Base-by-base conservation (phyloP, 108 stramenopile genomes). In the Mayamaea pseudoterrestris region DNA sequence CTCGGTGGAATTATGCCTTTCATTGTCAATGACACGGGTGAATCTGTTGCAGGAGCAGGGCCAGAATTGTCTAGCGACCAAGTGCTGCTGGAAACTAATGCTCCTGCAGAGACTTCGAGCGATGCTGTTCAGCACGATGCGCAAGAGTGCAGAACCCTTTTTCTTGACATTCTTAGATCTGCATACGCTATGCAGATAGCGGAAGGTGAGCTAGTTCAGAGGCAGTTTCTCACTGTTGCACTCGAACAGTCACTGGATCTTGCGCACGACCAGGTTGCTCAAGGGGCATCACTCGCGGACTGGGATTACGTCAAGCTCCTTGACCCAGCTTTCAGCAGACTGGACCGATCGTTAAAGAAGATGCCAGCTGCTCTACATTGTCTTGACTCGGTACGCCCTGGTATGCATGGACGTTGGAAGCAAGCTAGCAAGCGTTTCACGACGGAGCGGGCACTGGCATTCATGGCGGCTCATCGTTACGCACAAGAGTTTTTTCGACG, bases 1-100 rank as follows among this genome's bases (percentile, higher is more conserved):
- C 55, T 80, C 5, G 37, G 47, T 2, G 41, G 58, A 27, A 31
- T 83, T 35, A 20, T 78, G 8, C 72, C 75, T 23, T 65, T 72
- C 35, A 43, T 80, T 6, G 12, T 29, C 30, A 22, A 27, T 21
- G 51, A 46, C 3, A 11, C 42, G 11, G 5, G 20, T 4, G 37
- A 39, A 39, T n/a, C 32, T 12, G 11, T 34, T 34, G 11, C 8
- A 11, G 32, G 32, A 34, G 12, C 8, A 34, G 32, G 32, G 12
- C 12, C 11, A 34, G 32, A n/a, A n/a, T n/a, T 34, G 8, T 12
- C 32, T 11, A 34, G 8, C 32, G 32, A 11, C 12, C 12, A 12
- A 11, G 32, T 8, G 12, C 12, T 11, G 32, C 32, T 34, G 11
- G 11, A 34, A 34, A 34, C 8, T 34, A 8, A 34, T 11, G 8